Base-by-base conservation (phyloP, 2,329 filamentous ascomycete species). In the Penicillium sp. region DNA sequence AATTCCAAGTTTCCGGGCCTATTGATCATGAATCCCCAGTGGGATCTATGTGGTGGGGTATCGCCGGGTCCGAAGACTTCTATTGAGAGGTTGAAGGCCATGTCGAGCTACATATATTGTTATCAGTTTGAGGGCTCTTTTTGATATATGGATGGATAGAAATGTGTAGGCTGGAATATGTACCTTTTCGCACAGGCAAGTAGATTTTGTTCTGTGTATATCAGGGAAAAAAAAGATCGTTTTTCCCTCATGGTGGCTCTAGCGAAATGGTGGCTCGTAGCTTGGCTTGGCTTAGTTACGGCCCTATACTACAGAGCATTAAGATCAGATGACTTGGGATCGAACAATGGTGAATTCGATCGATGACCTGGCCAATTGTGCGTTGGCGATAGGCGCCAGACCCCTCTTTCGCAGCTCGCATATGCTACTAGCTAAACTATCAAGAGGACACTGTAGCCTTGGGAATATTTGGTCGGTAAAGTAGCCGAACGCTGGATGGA, bases 11-110 rank as follows among this genome's bases (percentile, higher is more conserved):
- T 53, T 13, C 53, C 38, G 13, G 61, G 61, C 18, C 55, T 53
- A 44, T 61, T 58, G 38, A 67, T 62, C 29, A 61, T 54, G 48
- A 65, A 66, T 1, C 58, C 62, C 64, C 64, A 67, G 45, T 67
- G 65, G 6, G 60, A 63, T 26, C 62, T 60, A 29, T 62, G 46
- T n/a, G 56, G 52, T 18, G 63, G 57, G 44, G 60, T 59, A 29
- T 64, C 56, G 30, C 65, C 64, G 18, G 51, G 43, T 10, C 65
- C 64, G 29, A 62, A 65, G 41, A 67, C 49, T 44, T 61, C 53
- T 44, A 67, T 61, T 30, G 60, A 62, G 29, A 66, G 60, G 34
- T 60, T 50, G 53, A 65, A 60, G 32, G 52, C 36, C 56, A 59
- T 62, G 16, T 26, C 16, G 8, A 27, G 10, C 36, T 39, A 34